Evolutionary conservation across 1,139 yeast genomes (phyloP).

Genomic region (Diutina neorugosa): DNA sequence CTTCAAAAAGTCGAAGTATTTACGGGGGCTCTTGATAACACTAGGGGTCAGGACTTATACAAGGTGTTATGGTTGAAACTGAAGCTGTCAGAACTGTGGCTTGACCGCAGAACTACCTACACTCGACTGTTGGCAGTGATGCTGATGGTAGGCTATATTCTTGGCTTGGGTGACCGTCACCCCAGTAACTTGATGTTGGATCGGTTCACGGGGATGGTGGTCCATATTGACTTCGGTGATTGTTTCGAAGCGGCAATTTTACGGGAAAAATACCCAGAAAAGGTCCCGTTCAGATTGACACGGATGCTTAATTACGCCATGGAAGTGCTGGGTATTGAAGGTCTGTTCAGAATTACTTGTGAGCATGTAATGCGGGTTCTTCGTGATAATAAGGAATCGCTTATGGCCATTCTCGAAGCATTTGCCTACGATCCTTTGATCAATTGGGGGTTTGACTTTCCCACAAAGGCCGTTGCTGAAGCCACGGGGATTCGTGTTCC

Average conservation of each 20-base stretch:
- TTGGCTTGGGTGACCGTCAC: conserved; percentile 96
- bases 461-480: conserved; percentile 65
- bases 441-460: conserved; percentile 96
- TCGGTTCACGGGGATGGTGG: conserved; percentile 84
- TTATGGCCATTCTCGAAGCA: conserved; percentile 97
- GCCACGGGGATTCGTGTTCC: conserved; percentile 61
- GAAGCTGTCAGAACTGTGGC: conserved; percentile 94
- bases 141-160: conserved; percentile 97
- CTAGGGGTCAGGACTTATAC: conserved; percentile 92
- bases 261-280: conserved; percentile 94
- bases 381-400: conserved; percentile 86
- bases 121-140: conserved; percentile 93
- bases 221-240: conserved; percentile 97
- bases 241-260: conserved; percentile 97
- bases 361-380: conserved; percentile 95
- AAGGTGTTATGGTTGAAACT: conserved; percentile 94
- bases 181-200: conserved; percentile 96
- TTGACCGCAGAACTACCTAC: conserved; percentile 91
- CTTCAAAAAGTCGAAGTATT: conserved; percentile 93
- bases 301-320: conserved; percentile 96
- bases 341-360: conserved; percentile 91
- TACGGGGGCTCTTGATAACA: conserved; percentile 89
- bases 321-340: conserved; percentile 99
- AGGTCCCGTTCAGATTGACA: conserved; percentile 93
- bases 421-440: conserved; percentile 98